Evolutionary conservation across 108 stramenopile species (phyloP).

Genomic region (Nannochloropsis salina): DNA sequence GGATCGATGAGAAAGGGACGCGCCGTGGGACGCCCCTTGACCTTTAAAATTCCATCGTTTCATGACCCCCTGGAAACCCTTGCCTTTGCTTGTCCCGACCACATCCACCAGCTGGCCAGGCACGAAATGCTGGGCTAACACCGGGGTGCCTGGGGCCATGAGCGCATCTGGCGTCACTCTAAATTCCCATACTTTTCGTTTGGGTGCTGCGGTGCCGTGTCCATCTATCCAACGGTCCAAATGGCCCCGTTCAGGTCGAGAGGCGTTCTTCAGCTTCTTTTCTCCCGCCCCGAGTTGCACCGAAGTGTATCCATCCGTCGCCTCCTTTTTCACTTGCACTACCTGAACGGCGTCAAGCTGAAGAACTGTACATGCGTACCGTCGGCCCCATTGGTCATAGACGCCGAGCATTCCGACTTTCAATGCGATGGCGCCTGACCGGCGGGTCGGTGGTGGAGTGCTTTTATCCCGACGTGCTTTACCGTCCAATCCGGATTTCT

Average conservation of each 20-base stretch:
- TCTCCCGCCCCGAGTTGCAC: conserved; percentile 90
- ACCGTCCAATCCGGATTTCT: neutral
- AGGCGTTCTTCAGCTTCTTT: conserved; percentile 78
- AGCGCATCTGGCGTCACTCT: conserved; percentile 59
- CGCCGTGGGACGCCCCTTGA: conserved; percentile 89
- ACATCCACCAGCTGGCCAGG: conserved; percentile 96
- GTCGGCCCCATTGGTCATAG: conserved; percentile 92
- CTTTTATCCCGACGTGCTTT: neutral
- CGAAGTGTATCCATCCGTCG: conserved; percentile 73
- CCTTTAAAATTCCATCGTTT: conserved; percentile 89
- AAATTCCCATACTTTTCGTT: conserved; percentile 59
- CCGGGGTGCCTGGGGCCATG: conserved; percentile 66
- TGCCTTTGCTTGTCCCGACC: conserved; percentile 81
- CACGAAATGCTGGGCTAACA: conserved; percentile 90
- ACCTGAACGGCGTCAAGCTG: conserved; percentile 84
- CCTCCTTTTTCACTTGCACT: conserved; percentile 62
- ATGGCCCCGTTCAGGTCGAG: conserved; percentile 49
- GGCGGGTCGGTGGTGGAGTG: conserved; percentile 18
- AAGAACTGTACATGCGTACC: conserved; percentile 84
- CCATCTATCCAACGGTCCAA: neutral
- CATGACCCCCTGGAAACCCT: conserved; percentile 96
- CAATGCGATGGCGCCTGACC: conserved; percentile 73
- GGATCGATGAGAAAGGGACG: conserved; percentile 78
- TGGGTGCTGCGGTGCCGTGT: conserved; percentile 28
- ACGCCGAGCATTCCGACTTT: conserved; percentile 96